Conservation (phyloP, 257 asterid species). For the Gentiana straminea region DNA sequence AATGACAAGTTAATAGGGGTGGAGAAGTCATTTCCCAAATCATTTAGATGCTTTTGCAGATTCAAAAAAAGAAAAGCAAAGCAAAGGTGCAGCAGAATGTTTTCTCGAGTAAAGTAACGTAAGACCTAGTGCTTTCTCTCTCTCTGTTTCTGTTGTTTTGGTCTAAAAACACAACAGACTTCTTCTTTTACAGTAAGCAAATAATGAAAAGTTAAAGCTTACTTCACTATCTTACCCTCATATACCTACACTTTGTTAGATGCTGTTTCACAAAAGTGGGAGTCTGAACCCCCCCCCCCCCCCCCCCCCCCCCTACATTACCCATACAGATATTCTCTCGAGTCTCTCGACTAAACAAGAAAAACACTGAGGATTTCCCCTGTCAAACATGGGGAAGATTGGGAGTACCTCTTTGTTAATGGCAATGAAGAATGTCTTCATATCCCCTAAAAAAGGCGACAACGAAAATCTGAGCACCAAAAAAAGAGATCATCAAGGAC, state of each 20-base stretch:
- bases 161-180: neutral
- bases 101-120: conserved; percentile 10
- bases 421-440: conserved; percentile 62
- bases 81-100: conserved; percentile 2
- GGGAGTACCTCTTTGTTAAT: conserved; percentile 58
- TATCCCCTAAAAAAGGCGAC: conserved; percentile 42
- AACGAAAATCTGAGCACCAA: conserved; percentile 26
- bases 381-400: conserved; percentile 45
- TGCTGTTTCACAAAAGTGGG: neutral
- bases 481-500: conserved; percentile 27
- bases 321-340: neutral
- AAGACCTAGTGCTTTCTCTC: conserved; percentile 5
- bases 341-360: neutral
- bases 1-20: neutral
- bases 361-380: neutral
- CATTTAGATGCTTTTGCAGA: conserved; percentile 8
- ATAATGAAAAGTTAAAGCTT: neutral
- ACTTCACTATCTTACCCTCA: neutral
- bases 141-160: neutral
- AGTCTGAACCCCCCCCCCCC: neutral
- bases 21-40: conserved; percentile 3
- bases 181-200: neutral
- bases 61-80: conserved; percentile 4
- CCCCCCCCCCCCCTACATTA: neutral
- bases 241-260: neutral